Conservation (phyloP, 2,329 filamentous ascomycete species). For the Arachnopeziza araneosa region DNA sequence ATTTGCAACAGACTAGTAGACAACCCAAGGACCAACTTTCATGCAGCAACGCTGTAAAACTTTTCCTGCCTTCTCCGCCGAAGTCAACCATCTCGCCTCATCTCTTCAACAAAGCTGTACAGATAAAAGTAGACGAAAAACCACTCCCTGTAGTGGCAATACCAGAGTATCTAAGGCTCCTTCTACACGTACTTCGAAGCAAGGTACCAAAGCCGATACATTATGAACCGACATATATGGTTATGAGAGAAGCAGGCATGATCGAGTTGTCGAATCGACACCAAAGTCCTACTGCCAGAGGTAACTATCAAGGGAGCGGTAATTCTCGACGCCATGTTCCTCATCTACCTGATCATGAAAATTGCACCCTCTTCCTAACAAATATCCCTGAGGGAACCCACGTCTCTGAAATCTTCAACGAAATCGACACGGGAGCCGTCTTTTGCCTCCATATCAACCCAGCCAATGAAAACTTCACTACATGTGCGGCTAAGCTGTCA, state of each 20-base stretch:
- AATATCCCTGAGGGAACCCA: conserved; percentile 10
- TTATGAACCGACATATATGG: neutral
- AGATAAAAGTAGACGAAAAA: neutral
- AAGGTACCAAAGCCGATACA: neutral
- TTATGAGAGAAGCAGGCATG: neutral
- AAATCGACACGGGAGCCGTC: conserved; percentile 17
- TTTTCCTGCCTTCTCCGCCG: neutral
- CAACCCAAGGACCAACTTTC: neutral
- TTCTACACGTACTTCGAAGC: neutral
- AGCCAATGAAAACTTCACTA: conserved; percentile 5
- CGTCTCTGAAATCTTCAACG: conserved; percentile 14
- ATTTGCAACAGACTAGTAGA: neutral
- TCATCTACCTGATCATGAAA: conserved; percentile 11
- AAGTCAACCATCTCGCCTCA: neutral
- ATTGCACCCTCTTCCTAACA: conserved; percentile 21
- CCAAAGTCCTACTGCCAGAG: neutral
- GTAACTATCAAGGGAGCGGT: neutral
- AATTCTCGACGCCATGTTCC: conserved; percentile 6
- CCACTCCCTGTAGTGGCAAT: neutral
- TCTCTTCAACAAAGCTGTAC: neutral
- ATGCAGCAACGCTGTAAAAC: neutral
- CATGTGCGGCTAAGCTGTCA: conserved; percentile 16
- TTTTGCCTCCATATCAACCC: conserved; percentile 13
- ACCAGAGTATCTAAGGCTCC: neutral
- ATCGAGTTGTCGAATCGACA: neutral